These are phyloP conservation scores for Akebia trifoliata DNA, from an alignment of 164 flowering plant genomes.

Conservation along the genomic window DNA sequence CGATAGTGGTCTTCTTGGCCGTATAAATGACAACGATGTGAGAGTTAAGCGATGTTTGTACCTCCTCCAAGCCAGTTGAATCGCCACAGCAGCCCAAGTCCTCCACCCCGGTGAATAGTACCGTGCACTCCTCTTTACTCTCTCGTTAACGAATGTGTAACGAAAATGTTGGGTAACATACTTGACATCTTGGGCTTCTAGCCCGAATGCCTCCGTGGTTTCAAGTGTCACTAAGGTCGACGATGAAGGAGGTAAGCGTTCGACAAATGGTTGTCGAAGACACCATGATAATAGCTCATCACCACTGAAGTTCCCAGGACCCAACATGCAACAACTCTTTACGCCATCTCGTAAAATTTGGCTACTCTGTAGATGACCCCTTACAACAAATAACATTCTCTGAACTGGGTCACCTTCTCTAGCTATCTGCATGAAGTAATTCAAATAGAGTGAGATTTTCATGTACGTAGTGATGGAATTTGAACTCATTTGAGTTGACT, in stretches of 20 bases:
- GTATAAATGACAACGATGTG: slow-evolving; percentile 71
- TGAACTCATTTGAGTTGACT: background rate
- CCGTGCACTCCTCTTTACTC: slow-evolving; percentile 75
- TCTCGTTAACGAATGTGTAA: slow-evolving; percentile 88
- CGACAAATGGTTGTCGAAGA: slow-evolving; percentile 73
- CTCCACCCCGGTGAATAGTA: slow-evolving; percentile 97
- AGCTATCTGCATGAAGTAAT: slow-evolving; percentile 41
- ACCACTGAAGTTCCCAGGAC: slow-evolving; percentile 95
- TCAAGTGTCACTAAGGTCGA: slow-evolving; percentile 72
- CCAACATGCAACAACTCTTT: slow-evolving; percentile 87
- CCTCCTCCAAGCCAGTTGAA: slow-evolving; percentile 94
- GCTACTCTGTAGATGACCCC: slow-evolving; percentile 93
- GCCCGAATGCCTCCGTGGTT: slow-evolving; percentile 85
- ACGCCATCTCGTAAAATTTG: slow-evolving; percentile 84
- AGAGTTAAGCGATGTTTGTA: slow-evolving; percentile 72
- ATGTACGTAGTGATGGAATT: background rate
- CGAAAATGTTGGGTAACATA: slow-evolving; percentile 93
- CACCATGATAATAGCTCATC: slow-evolving; percentile 97
- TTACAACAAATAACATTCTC: slow-evolving; percentile 83
- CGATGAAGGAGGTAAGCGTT: slow-evolving; percentile 85
- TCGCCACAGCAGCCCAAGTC: slow-evolving; percentile 96
- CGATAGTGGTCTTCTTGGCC: slow-evolving; percentile 82
- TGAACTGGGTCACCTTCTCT: slow-evolving; percentile 95
- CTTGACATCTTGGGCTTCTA: slow-evolving; percentile 83
- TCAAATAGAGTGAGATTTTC: background rate